Percentiles rank a stretch among this genome's conserved stretches.
Conservation (phyloP, 768 basidiomycete species). For the Pulveroboletus frians region DNA sequence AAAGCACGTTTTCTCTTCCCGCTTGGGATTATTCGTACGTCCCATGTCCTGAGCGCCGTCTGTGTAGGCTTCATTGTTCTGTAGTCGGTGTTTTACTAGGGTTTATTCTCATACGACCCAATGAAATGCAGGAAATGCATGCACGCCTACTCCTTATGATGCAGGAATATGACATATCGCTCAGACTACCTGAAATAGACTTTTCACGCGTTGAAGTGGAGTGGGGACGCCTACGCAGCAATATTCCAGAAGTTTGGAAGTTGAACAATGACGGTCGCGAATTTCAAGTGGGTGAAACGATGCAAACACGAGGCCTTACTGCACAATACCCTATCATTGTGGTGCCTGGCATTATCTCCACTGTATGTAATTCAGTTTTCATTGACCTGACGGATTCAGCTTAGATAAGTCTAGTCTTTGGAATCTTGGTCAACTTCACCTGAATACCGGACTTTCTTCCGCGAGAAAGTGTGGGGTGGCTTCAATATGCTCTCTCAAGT, state of each 20-base stretch:
- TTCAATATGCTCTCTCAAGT: conserved; percentile 81
- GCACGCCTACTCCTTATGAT: conserved; percentile 60
- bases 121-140: conserved; percentile 64
- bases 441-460: conserved; percentile 83
- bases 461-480: conserved; percentile 81
- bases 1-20: conserved; percentile 60
- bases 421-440: conserved; percentile 92
- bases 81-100: conserved; percentile 64
- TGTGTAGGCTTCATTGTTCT: conserved; percentile 1
- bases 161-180: conserved; percentile 63
- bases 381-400: neutral
- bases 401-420: conserved; percentile 46
- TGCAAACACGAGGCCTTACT: conserved; percentile 56
- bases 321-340: conserved; percentile 78
- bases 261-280: conserved; percentile 76
- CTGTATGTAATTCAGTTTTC: conserved; percentile 42
- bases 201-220: conserved; percentile 65
- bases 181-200: conserved; percentile 61
- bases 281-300: conserved; percentile 68
- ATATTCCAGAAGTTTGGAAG: conserved; percentile 79
- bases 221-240: conserved; percentile 62
- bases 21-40: conserved; percentile 59
- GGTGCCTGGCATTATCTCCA: conserved; percentile 88
- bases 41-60: neutral
- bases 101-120: conserved; percentile 60